Base-by-base conservation (phyloP, 1,284 basidiomycete genomes). In the Athelia sp. region DNA sequence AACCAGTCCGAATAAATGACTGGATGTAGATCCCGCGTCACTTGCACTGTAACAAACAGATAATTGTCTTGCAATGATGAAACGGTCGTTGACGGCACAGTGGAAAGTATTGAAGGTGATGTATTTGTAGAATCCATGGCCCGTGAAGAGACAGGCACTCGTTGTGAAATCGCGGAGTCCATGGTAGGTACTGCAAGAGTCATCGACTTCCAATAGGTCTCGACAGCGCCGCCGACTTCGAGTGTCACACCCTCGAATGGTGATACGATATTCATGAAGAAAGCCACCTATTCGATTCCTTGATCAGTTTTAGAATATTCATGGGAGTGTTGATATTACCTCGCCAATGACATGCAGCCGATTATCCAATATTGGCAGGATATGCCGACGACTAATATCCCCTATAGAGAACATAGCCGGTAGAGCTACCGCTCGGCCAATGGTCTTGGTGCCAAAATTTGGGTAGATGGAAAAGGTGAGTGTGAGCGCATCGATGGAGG, bases 361-460 rank as follows among this genome's bases (percentile, higher is more conserved):
- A 54, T 92, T 90, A 65, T 99, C 97, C 56, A 99, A 71, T 47
- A 99, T 86, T 1, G 96, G 94, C 6, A 93, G 72, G 14, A 82
- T 80, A 57, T 90, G 86, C 2, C 69, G 65, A 48, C 76, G 72
- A 54, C 71, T 76, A 48, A 81, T 79, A 43, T 75, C 73, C 17
- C 83, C 73, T 48, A 79, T 70, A 40, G 70, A 64, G 60, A 96
- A 90, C 45, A 89, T 75, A 2, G 82, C 82, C 2, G 95, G 87
- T 26, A 95, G 74, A 21, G 93, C 90, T 42, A 95, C 84, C 15
- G 93, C 95, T 55, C 95, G 85, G 23, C 96, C 97, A 54, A 99
- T 93, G 31, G 95, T 92, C 69, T 94, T 96, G 26, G 93, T 95
- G n/a, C 97, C 97, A 67, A 99, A 99, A 53, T 93, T 98, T 8